phyloP scores from a whole-genome alignment of 495 filamentous ascomycete genomes.

The Ramalina intermedia region DNA sequence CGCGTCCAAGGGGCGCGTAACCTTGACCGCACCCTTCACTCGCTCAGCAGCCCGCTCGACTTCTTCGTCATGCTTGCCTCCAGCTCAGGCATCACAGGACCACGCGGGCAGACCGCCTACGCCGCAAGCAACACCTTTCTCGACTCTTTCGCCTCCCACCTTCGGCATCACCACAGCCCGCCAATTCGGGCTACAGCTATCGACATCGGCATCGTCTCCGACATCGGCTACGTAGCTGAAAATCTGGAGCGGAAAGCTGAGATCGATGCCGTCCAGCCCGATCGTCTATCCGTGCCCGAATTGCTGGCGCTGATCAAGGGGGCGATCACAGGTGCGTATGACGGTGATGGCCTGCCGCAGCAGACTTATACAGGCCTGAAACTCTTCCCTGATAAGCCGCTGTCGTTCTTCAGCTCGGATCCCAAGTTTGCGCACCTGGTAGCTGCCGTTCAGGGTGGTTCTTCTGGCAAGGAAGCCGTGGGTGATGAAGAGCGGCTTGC shows the following conservation, averaged over 20 bases:
- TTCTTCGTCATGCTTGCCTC: slow-evolving; percentile 17
- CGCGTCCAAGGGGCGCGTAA: slow-evolving; percentile 38
- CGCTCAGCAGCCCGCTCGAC: slow-evolving; percentile 20
- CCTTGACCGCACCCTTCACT: slow-evolving; percentile 22
- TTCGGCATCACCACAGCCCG: slow-evolving; percentile 16
- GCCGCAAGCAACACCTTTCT: slow-evolving; percentile 27
- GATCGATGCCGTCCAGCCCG: background rate
- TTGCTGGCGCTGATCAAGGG: slow-evolving; percentile 2
- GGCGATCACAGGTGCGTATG: background rate
- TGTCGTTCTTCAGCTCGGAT: slow-evolving; percentile 2
- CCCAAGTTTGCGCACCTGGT: slow-evolving; percentile 2
- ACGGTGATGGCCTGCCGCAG: background rate
- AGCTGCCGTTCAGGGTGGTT: background rate
- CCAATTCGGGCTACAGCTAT: slow-evolving; percentile 17
- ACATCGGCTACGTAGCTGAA: slow-evolving; percentile 27
- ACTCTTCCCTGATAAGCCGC: background rate
- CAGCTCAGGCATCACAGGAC: slow-evolving; percentile 2
- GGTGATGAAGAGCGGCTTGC: background rate
- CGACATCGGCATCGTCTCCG: slow-evolving; percentile 26
- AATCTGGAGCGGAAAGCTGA: background rate
- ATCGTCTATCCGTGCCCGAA: slow-evolving; percentile 1
- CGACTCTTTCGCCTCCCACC: slow-evolving; percentile 25
- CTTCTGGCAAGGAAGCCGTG: background rate
- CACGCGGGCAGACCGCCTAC: slow-evolving; percentile 30
- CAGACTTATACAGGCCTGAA: slow-evolving; percentile 2